Evolutionary conservation across 441 rosid species (phyloP).

Genomic region (Brassica balearica): DNA sequence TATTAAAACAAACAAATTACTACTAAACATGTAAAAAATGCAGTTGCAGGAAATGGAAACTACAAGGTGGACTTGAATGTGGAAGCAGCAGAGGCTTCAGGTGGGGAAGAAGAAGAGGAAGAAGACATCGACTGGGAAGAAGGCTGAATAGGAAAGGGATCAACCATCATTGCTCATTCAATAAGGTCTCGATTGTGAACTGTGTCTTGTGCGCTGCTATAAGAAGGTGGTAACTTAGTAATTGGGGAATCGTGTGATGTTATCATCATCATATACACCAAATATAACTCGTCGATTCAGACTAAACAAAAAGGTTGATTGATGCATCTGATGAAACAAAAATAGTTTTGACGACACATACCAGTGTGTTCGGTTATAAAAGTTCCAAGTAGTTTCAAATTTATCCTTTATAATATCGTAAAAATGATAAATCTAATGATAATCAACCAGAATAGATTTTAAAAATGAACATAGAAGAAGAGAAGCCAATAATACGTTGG

Average conservation of each 20-base stretch:
- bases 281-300: conserved; percentile 1
- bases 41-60: conserved; percentile 17
- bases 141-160: conserved; percentile 19
- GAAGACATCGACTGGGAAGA: conserved; percentile 23
- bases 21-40: not conserved
- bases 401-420: not conserved
- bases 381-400: not conserved
- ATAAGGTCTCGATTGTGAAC: conserved; percentile 14
- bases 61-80: conserved; percentile 25
- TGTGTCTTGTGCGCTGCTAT: not conserved
- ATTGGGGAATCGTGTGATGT: not conserved
- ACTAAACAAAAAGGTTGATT: conserved; percentile 1
- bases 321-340: not conserved
- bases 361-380: not conserved
- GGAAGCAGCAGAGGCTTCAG: conserved; percentile 20
- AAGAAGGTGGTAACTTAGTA: not conserved
- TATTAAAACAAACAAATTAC: not conserved
- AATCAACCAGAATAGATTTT: no score
- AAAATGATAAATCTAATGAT: no score
- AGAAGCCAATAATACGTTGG: no score
- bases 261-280: not conserved
- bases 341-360: not conserved
- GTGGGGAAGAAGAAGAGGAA: conserved; percentile 6
- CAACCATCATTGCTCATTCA: not conserved
- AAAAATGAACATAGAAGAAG: no score